These are phyloP conservation scores for Phytopythium oedochilum DNA, from an alignment of 352 stramenopile species.

Conservation along the genomic window DNA sequence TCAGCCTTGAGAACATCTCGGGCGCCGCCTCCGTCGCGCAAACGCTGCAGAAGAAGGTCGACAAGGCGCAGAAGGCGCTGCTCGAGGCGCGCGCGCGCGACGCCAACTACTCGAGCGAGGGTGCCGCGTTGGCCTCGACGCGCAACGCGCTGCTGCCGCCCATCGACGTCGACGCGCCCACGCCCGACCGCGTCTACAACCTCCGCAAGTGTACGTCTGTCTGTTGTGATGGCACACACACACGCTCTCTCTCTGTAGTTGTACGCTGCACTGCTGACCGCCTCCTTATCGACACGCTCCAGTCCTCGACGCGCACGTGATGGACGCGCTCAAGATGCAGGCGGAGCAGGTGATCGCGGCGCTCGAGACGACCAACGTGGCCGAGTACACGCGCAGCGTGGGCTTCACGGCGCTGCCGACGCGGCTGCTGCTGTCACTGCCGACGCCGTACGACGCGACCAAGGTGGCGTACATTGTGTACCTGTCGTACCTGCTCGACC, in stretches of 20 bases:
- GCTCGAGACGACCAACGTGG: conserved; percentile 45
- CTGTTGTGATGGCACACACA: too few species aligned
- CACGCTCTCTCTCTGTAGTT: not conserved
- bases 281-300: conserved; percentile 6
- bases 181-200: conserved; percentile 73
- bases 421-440: conserved; percentile 61
- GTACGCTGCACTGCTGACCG: not conserved
- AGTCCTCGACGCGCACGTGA: conserved; percentile 67
- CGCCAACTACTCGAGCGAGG: conserved; percentile 48
- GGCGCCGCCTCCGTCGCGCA: conserved; percentile 58
- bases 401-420: conserved; percentile 46
- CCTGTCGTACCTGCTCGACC: conserved; percentile 61
- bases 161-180: conserved; percentile 65
- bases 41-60: conserved; percentile 74
- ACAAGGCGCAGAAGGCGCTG: conserved; percentile 44
- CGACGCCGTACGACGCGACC: conserved; percentile 63
- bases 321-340: conserved; percentile 76
- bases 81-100: conserved; percentile 46
- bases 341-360: conserved; percentile 66
- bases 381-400: conserved; percentile 45
- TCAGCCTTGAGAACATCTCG: conserved; percentile 72
- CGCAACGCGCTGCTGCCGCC: conserved; percentile 66
- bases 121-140: conserved; percentile 43
- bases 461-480: conserved; percentile 74
- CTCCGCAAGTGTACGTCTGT: conserved; percentile 70